Percentiles rank a stretch among this genome's conserved stretches.
Conservation (phyloP, 805 yeast species). For the Yarrowia sp. region DNA sequence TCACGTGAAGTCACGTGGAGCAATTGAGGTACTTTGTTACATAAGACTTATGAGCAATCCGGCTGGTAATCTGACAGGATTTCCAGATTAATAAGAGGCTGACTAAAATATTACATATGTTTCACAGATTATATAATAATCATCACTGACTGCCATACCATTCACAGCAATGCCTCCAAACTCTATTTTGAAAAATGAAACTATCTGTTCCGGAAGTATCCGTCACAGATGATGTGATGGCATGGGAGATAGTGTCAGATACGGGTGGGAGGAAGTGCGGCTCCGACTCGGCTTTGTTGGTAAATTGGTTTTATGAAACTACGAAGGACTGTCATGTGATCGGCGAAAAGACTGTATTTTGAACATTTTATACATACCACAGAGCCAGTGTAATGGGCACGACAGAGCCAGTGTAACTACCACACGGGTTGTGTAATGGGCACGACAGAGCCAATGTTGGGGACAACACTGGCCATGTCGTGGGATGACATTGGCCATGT, state of each 20-base stretch:
- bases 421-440: too few relatives aligned
- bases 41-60: too few relatives aligned
- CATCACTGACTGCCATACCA: too few relatives aligned
- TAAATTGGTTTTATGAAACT: not conserved
- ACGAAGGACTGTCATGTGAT: not conserved
- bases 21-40: not conserved
- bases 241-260: not conserved
- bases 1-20: not conserved
- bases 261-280: constrained; percentile 13
- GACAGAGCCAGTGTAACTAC: too few relatives aligned
- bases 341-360: not conserved
- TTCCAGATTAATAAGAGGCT: too few relatives aligned
- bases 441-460: too few relatives aligned
- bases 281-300: not conserved
- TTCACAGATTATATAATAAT: too few relatives aligned
- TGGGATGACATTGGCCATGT: not conserved
- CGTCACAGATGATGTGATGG: not conserved
- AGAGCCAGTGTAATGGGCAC: not conserved
- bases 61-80: too few relatives aligned
- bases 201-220: constrained; percentile 5
- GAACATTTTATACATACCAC: not conserved
- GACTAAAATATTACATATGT: too few relatives aligned
- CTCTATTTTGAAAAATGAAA: not conserved
- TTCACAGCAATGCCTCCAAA: constrained; percentile 10
- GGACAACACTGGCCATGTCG: too few relatives aligned